Base-by-base conservation (phyloP, 2,329 filamentous ascomycete species). In the Diaporthe australafricana region DNA sequence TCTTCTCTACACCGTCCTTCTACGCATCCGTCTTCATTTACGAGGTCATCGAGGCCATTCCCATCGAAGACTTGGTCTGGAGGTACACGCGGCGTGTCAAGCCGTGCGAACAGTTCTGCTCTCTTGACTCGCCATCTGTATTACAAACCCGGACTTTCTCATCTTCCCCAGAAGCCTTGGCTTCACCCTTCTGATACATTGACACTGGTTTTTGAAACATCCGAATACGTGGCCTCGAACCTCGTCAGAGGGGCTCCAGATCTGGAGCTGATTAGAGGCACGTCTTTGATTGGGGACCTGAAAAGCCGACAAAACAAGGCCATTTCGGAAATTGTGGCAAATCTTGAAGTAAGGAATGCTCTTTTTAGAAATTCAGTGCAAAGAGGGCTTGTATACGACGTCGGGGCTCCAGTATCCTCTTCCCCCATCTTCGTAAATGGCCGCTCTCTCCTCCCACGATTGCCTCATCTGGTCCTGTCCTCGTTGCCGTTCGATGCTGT, bases 371-470 rank as follows among this genome's bases (percentile, higher is more conserved):
- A n/a, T 0, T 6, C 7, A 17, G 2, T 22, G 3, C 5, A 4
- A 11, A 7, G 55, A 20, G 16, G 38, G 27, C 1, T 17, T n/a
- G 32, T 30, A n/a, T 11, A 52, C 9, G 5, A 27, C 25, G 3
- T 17, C 22, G 35, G 9, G 5, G 27, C 17, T 22, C 65, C 35
- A 55, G 11, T 35, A 56, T 20, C 35, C 48, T 1, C 25, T 3
- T 11, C 65, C 65, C 2, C 50, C 35, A 27, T 16, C 7, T 17
- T 25, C 5, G 17, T 9, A 45, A 12, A 45, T 56, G 5, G 22
- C 35, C 16, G 47, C 25, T 11, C 65, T 68, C 27, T 68, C 35
- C 5, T 55, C 7, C 35, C 65, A 68, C 2, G 65, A 56, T n/a
- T 16, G 16, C 32, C 9, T 53, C 65, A 55, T 56, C 47, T 35